phyloP scores from a whole-genome alignment of 2,329 filamentous ascomycete species.

The Didymella glomerata region DNA sequence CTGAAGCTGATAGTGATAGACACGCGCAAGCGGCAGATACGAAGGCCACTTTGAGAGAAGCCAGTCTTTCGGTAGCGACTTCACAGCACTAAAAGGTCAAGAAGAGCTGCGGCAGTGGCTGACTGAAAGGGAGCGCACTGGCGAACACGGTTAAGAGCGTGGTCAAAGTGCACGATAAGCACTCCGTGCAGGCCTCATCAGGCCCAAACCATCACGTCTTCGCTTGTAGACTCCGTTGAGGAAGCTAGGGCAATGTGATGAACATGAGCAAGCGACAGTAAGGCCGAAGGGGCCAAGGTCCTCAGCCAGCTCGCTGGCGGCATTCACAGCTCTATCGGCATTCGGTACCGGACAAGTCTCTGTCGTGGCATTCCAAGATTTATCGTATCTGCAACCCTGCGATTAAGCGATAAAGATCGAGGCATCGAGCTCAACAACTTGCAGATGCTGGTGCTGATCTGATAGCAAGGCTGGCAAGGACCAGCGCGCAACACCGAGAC shows the following conservation, averaged over 20 bases:
- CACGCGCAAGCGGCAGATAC: conserved; percentile 11
- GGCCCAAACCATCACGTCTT: conserved; percentile 1
- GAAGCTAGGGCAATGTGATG: conserved; percentile 7
- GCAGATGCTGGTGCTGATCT: conserved; percentile 9
- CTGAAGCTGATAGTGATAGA: conserved; percentile 13
- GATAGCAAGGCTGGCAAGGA: conserved; percentile 16
- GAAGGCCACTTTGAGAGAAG: conserved; percentile 3
- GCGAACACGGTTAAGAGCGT: conserved; percentile 2
- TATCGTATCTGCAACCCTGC: conserved; percentile 2
- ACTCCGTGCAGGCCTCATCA: neutral
- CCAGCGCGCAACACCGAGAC: neutral
- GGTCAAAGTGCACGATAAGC: conserved; percentile 9
- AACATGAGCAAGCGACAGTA: conserved; percentile 11
- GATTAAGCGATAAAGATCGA: conserved; percentile 1
- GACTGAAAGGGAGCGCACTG: conserved; percentile 4
- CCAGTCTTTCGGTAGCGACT: neutral
- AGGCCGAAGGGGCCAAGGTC: neutral
- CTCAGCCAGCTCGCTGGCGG: neutral
- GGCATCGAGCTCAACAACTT: conserved; percentile 6
- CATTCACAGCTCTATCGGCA: neutral
- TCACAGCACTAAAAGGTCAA: conserved; percentile 1
- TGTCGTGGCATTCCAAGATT: neutral
- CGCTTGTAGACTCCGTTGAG: conserved; percentile 3
- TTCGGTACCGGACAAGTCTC: neutral
- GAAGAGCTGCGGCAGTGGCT: conserved; percentile 15